Evolutionary conservation across 805 yeast species (phyloP).

Genomic region (Wickerhamiella musiphila): DNA sequence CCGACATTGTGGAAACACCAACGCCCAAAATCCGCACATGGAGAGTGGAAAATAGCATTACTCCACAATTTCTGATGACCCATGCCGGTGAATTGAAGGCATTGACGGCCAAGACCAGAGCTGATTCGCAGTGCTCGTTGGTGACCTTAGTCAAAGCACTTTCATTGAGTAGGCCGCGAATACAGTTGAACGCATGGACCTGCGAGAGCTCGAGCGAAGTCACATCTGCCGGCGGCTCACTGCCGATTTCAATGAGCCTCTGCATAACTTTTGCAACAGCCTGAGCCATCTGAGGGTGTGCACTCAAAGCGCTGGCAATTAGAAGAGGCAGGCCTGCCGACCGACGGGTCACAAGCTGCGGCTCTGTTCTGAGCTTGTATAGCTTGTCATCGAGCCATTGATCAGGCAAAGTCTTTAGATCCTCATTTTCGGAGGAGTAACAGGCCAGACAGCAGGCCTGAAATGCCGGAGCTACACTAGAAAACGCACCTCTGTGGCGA

Average conservation of each 20-base stretch:
- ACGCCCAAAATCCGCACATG: constrained; percentile 68
- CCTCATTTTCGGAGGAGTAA: constrained; percentile 12
- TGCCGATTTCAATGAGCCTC: constrained; percentile 37
- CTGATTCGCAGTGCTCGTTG: constrained; percentile 34
- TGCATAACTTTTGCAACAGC: constrained; percentile 35
- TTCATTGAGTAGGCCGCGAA: constrained; percentile 58
- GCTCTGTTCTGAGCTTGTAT: constrained; percentile 31
- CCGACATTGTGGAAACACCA: constrained; percentile 24
- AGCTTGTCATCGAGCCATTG: constrained; percentile 48
- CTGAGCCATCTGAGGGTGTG: constrained; percentile 25
- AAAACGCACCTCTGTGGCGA: constrained; percentile 83
- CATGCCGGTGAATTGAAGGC: constrained; percentile 54
- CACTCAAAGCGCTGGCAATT: constrained; percentile 53
- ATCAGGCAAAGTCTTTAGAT: constrained; percentile 24
- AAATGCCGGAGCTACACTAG: constrained; percentile 73
- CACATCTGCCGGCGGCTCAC: constrained; percentile 28
- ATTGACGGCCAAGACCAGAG: constrained; percentile 41
- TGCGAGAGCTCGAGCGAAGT: constrained; percentile 63
- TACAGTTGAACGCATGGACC: constrained; percentile 82
- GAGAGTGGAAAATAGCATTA: constrained; percentile 77
- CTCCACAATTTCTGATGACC: constrained; percentile 83
- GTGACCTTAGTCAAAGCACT: constrained; percentile 41
- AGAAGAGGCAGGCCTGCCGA: constrained; percentile 85
- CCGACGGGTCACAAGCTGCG: constrained; percentile 66
- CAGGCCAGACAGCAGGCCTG: constrained; percentile 48